These are phyloP conservation scores for Elasticomyces elasticus DNA, from an alignment of 495 filamentous ascomycete genomes.

Conservation along the genomic window DNA sequence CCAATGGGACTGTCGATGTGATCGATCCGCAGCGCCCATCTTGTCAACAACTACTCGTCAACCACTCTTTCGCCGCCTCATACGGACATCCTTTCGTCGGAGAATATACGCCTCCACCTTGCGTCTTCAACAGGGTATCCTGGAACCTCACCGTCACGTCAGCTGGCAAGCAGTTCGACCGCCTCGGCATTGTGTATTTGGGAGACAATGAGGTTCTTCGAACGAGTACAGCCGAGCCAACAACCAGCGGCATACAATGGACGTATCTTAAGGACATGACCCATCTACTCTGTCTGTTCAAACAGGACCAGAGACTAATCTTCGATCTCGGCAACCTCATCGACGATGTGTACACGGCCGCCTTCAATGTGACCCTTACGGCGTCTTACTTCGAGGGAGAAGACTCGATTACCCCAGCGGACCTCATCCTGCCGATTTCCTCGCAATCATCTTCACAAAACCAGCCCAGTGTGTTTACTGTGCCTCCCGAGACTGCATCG, in stretches of 20 bases:
- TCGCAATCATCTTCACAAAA: slow-evolving; percentile 42
- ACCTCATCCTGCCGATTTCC: slow-evolving; percentile 70
- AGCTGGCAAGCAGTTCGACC: slow-evolving; percentile 66
- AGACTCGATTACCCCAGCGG: slow-evolving; percentile 42
- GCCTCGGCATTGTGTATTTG: slow-evolving; percentile 70
- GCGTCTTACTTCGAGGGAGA: slow-evolving; percentile 60
- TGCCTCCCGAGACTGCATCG: slow-evolving; percentile 57
- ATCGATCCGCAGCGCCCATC: slow-evolving; percentile 15
- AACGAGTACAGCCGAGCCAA: slow-evolving; percentile 82
- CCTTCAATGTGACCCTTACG: slow-evolving; percentile 72
- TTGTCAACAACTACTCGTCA: slow-evolving; percentile 46
- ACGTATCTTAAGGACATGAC: slow-evolving; percentile 70
- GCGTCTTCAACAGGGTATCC: slow-evolving; percentile 65
- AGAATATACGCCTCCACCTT: slow-evolving; percentile 59
- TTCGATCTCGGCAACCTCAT: slow-evolving; percentile 78
- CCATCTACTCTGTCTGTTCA: slow-evolving; percentile 58
- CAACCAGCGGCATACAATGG: slow-evolving; percentile 55
- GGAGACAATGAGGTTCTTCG: slow-evolving; percentile 74
- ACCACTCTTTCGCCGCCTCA: slow-evolving; percentile 63
- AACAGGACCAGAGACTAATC: slow-evolving; percentile 59
- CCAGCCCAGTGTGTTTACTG: slow-evolving; percentile 53
- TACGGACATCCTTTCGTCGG: slow-evolving; percentile 75
- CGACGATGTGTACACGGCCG: slow-evolving; percentile 63
- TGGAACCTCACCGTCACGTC: slow-evolving; percentile 77
- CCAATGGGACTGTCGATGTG: slow-evolving; percentile 10